phyloP scores from a whole-genome alignment of 306 rosid genomes.

The Hippophae tibetana region DNA sequence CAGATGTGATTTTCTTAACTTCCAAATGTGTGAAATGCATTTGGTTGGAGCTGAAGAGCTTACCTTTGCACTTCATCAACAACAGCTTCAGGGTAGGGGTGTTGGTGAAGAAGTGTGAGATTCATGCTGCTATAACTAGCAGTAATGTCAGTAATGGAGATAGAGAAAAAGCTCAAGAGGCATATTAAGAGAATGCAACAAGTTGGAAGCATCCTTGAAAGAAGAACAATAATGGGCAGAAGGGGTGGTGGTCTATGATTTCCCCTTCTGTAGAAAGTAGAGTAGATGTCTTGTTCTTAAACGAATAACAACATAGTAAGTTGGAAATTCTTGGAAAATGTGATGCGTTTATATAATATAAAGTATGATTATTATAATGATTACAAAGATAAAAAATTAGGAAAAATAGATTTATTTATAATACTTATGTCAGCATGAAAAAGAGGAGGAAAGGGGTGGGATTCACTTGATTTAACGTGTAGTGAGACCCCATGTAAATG shows the following conservation, averaged over 20 bases:
- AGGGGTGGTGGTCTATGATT: slow-evolving; percentile 3
- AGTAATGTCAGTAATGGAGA: slow-evolving; percentile 12
- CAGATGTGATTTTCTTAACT: not conserved
- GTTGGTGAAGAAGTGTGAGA: slow-evolving; percentile 69
- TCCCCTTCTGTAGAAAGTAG: not conserved
- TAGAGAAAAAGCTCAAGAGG: slow-evolving; percentile 31
- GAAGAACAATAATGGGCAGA: slow-evolving; percentile 20
- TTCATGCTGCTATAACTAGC: slow-evolving; percentile 34
- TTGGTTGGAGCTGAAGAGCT: not conserved
- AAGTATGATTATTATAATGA: slow-evolving; percentile 11
- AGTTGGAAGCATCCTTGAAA: slow-evolving; percentile 43
- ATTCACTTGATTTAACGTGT: not conserved
- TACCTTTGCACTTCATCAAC: slow-evolving; percentile 71
- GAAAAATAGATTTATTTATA: slow-evolving; percentile 27
- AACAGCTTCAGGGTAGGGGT: slow-evolving; percentile 72
- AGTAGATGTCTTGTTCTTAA: too few relatives aligned
- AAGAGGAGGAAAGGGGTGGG: slow-evolving; percentile 1
- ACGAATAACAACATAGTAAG: too few relatives aligned
- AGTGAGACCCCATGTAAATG: slow-evolving; percentile 1
- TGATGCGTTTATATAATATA: slow-evolving; percentile 32
- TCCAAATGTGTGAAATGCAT: not conserved
- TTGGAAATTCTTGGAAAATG: slow-evolving; percentile 30
- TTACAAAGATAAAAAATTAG: not conserved
- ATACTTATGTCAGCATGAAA: slow-evolving; percentile 7
- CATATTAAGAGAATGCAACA: slow-evolving; percentile 64